Evolutionary conservation across 768 basidiomycete genomes (phyloP).

Genomic region (Agaricus subrufescens): DNA sequence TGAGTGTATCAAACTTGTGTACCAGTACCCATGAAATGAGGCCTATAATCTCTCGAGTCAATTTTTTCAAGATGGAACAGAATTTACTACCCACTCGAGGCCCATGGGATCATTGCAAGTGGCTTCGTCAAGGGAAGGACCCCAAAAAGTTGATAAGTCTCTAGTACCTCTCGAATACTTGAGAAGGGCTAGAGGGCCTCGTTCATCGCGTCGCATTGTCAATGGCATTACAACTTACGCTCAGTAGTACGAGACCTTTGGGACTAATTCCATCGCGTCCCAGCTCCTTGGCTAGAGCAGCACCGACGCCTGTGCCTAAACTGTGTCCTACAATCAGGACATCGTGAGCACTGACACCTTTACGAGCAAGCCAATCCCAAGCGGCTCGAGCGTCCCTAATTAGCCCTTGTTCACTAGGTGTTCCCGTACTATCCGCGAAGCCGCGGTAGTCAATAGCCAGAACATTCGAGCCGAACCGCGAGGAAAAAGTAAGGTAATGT

Average conservation of each 20-base stretch:
- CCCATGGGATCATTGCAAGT: conserved; percentile 58
- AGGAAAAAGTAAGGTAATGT: conserved; percentile 61
- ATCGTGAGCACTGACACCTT: conserved; percentile 52
- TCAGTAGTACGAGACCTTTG: conserved; percentile 47
- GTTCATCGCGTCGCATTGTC: conserved; percentile 22
- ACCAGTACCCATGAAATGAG: conserved; percentile 43
- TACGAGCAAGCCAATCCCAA: conserved; percentile 69
- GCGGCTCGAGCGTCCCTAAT: conserved; percentile 69
- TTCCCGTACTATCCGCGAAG: conserved; percentile 81
- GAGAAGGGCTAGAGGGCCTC: conserved; percentile 44
- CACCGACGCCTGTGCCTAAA: conserved; percentile 79
- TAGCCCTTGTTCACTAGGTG: conserved; percentile 73
- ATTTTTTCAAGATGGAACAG: neutral
- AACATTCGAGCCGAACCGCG: conserved; percentile 68
- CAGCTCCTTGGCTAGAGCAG: conserved; percentile 44
- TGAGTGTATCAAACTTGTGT: conserved; percentile 59
- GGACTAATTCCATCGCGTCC: conserved; percentile 34
- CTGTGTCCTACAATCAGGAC: conserved; percentile 84
- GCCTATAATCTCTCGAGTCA: conserved; percentile 29
- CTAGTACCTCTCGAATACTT: conserved; percentile 56
- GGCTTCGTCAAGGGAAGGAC: conserved; percentile 72
- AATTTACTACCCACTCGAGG: conserved; percentile 46
- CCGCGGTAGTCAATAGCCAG: conserved; percentile 90
- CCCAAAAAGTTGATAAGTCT: conserved; percentile 65
- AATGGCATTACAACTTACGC: conserved; percentile 35